Evolutionary conservation across 75 land plant genomes (phyloP).

Genomic region (Sequoia sempervirens): DNA sequence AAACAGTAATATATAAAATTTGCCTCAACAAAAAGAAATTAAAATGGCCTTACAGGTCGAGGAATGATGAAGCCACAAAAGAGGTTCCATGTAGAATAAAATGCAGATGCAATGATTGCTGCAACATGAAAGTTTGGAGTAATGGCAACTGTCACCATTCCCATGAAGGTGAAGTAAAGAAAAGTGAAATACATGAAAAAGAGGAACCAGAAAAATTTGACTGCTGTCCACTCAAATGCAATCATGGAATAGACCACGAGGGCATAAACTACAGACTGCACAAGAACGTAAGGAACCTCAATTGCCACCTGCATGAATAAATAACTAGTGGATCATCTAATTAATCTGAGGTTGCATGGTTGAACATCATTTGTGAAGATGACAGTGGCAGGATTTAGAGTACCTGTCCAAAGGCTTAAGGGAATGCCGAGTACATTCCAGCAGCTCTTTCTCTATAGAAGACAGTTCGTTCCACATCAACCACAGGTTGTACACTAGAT

Average conservation of each 20-base stretch:
- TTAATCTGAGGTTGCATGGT: conserved; percentile 5
- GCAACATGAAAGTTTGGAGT: conserved; percentile 81
- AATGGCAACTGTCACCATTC: conserved; percentile 86
- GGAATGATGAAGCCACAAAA: conserved; percentile 82
- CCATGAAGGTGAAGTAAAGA: conserved; percentile 81
- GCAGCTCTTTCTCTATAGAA: conserved; percentile 85
- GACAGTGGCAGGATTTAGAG: neutral
- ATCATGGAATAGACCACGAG: conserved; percentile 50
- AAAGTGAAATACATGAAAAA: conserved; percentile 70
- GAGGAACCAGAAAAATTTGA: conserved; percentile 82
- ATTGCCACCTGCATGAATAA: conserved; percentile 22
- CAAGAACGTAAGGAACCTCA: conserved; percentile 33
- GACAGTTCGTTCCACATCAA: conserved; percentile 71
- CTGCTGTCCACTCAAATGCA: conserved; percentile 76
- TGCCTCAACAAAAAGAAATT: neutral
- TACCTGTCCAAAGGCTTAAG: conserved; percentile 89
- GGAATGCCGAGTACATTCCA: conserved; percentile 79
- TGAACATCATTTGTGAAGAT: neutral
- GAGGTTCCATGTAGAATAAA: conserved; percentile 72
- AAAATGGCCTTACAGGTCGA: conserved; percentile 26
- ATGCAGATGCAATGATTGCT: conserved; percentile 58
- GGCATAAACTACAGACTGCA: conserved; percentile 25
- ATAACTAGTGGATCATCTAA: neutral
- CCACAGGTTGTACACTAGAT: conserved; percentile 66
- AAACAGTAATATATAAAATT: neutral